phyloP scores from a whole-genome alignment of 768 basidiomycete species.

The Coprinopsis cinerea region DNA sequence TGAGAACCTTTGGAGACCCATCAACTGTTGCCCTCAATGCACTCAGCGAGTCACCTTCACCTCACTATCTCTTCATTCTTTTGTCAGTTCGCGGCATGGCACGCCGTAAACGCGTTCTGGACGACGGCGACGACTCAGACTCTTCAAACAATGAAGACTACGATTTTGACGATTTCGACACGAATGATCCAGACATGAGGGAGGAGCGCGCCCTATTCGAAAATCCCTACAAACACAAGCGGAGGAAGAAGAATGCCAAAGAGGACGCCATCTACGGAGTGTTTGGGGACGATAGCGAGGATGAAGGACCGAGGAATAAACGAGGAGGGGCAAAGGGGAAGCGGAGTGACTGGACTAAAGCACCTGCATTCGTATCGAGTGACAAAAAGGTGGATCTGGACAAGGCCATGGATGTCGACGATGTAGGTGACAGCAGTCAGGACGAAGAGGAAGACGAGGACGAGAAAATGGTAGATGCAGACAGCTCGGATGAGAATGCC shows the following conservation, averaged over 20 bases:
- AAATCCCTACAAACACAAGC: conserved; percentile 70
- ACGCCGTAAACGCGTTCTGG: conserved; percentile 67
- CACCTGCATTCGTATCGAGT: conserved; percentile 67
- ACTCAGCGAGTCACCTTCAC: not conserved
- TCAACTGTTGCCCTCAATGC: too few relatives aligned
- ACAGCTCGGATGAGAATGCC: conserved; percentile 7
- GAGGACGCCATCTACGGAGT: conserved; percentile 75
- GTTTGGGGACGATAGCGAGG: conserved; percentile 68
- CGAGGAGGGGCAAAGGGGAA: conserved; percentile 26
- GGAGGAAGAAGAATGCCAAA: conserved; percentile 56
- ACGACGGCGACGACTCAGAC: conserved; percentile 72
- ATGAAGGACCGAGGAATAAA: conserved; percentile 35
- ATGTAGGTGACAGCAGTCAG: conserved; percentile 19
- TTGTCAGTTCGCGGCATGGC: conserved; percentile 41
- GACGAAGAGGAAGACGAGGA: conserved; percentile 20
- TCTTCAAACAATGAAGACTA: conserved; percentile 56
- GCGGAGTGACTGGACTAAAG: conserved; percentile 66
- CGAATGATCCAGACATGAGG: conserved; percentile 48
- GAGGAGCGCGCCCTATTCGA: conserved; percentile 75
- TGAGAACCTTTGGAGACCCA: too few relatives aligned
- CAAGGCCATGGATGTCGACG: conserved; percentile 32
- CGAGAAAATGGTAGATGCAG: conserved; percentile 22
- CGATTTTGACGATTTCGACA: conserved; percentile 37
- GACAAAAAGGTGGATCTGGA: conserved; percentile 44
- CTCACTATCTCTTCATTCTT: not conserved